Evolutionary conservation across 768 basidiomycete genomes (phyloP).

Genomic region (Tylopilus felleus): DNA sequence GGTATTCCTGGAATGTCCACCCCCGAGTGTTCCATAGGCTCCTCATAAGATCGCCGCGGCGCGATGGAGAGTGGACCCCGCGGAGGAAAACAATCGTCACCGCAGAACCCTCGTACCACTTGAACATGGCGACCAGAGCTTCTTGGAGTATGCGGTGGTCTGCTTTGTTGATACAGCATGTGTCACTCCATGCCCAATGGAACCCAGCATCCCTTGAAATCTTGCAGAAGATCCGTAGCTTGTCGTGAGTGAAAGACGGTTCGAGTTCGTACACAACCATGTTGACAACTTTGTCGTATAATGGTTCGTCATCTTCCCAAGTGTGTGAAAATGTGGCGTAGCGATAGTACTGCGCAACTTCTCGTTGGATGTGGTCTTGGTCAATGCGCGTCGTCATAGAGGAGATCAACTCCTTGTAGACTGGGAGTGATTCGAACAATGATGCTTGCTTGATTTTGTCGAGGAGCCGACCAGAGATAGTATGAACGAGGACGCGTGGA

Average conservation of each 20-base stretch:
- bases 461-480: slow-evolving; percentile 1
- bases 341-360: background rate
- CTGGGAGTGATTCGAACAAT: slow-evolving; percentile 1
- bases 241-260: background rate
- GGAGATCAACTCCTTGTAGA: slow-evolving; percentile 6
- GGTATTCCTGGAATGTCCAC: background rate
- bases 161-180: background rate
- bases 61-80: background rate
- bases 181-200: background rate
- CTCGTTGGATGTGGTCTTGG: background rate
- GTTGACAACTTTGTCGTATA: background rate
- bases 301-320: background rate
- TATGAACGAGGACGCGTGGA: background rate
- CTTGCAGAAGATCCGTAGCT: background rate
- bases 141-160: background rate
- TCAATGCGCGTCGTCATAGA: slow-evolving; percentile 7
- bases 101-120: background rate
- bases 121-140: background rate
- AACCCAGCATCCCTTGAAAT: background rate
- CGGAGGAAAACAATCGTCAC: background rate
- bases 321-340: slow-evolving; percentile 1
- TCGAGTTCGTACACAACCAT: background rate
- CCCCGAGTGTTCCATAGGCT: background rate
- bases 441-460: slow-evolving; percentile 2
- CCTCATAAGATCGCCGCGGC: background rate